Percentiles rank a stretch among this genome's conserved stretches.
These are phyloP conservation scores for Leptographium wingfieldii DNA, from an alignment of 2,329 filamentous ascomycete genomes.

Conservation along the genomic window DNA sequence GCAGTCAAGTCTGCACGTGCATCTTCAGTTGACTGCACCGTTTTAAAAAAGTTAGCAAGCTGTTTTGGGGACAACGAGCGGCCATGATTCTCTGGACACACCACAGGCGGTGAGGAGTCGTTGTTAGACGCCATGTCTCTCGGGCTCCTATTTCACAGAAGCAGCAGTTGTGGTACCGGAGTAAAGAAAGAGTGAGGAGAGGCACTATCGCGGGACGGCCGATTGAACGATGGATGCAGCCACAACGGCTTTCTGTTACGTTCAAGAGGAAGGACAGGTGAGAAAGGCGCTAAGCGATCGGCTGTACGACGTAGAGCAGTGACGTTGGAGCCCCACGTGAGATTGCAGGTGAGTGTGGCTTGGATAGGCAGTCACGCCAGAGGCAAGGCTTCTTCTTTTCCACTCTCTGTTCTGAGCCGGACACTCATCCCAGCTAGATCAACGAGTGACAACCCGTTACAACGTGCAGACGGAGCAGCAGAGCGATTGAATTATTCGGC, in stretches of 20 bases:
- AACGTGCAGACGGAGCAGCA: neutral
- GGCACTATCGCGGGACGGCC: neutral
- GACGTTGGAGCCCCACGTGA: neutral
- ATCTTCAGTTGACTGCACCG: constrained; percentile 27
- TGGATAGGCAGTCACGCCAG: neutral
- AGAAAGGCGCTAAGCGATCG: neutral
- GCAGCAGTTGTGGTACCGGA: neutral
- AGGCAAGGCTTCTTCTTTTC: neutral
- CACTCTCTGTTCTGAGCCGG: too few relatives aligned
- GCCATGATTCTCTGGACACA: neutral
- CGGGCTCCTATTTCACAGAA: neutral
- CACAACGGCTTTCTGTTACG: neutral
- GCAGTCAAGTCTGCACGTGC: constrained; percentile 54
- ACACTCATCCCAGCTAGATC: neutral
- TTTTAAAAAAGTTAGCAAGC: neutral
- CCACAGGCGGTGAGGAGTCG: neutral
- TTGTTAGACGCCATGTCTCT: neutral
- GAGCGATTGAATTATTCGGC: neutral
- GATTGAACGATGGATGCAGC: neutral
- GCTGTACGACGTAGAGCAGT: neutral
- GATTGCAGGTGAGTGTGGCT: neutral
- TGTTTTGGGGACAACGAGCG: neutral
- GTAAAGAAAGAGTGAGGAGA: neutral
- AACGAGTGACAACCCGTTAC: neutral
- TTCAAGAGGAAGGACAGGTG: neutral